A percentile compares a stretch with the other conserved stretches of the same genome.
These are phyloP conservation scores for Cutaneotrichosporon dermatis DNA, from an alignment of 1,284 basidiomycete genomes.

Conservation along the genomic window DNA sequence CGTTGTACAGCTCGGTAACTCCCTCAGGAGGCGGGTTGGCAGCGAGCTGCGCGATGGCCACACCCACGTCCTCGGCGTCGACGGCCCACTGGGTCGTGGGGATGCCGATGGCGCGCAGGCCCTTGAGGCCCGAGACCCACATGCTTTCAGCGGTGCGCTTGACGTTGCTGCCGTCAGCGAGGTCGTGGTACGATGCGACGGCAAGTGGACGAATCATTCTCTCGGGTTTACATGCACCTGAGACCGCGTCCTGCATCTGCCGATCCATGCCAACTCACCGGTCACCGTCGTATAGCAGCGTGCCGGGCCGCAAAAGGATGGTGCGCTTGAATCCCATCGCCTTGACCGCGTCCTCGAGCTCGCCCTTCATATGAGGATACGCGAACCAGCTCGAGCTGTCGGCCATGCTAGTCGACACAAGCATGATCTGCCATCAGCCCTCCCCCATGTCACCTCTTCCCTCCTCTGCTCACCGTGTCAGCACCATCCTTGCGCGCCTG, in stretches of 20 bases:
- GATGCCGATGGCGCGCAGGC: conserved; percentile 22
- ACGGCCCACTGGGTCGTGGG: conserved; percentile 20
- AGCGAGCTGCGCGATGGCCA: conserved; percentile 38
- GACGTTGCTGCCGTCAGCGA: conserved; percentile 17
- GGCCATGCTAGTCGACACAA: conserved; percentile 37
- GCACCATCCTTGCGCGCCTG: conserved; percentile 41
- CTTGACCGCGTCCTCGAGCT: conserved; percentile 41
- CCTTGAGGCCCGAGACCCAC: conserved; percentile 16
- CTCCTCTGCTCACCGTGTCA: conserved; percentile 25
- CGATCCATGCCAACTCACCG: conserved; percentile 23
- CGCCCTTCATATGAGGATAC: conserved; percentile 42
- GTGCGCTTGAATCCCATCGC: conserved; percentile 33
- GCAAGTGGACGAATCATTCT: too few species aligned
- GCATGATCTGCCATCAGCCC: conserved; percentile 31
- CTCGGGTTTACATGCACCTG: too few species aligned
- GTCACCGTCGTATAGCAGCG: conserved; percentile 31
- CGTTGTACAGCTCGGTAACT: conserved; percentile 23
- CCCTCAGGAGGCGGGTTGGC: conserved; percentile 26
- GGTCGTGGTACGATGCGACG: too few species aligned
- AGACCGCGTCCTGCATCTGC: too few species aligned
- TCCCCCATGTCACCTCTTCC: too few species aligned
- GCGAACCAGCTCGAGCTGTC: conserved; percentile 24
- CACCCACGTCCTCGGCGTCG: conserved; percentile 33
- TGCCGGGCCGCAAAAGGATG: conserved; percentile 41
- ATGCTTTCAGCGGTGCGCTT: conserved; percentile 19